Conservation (phyloP, 176 grass and related monocot genomes). For the Bolboschoenus planiculmis region DNA sequence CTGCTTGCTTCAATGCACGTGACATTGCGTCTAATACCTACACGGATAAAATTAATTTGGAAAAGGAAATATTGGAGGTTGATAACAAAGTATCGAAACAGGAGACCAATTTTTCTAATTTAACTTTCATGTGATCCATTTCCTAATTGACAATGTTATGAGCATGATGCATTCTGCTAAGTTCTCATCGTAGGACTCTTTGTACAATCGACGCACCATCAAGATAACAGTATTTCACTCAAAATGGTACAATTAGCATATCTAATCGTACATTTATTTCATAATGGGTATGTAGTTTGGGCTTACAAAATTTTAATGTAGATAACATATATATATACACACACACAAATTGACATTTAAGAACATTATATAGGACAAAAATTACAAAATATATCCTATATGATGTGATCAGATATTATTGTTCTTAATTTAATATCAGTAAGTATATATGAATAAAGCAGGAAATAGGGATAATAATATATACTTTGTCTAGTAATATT, state of each 20-base stretch:
- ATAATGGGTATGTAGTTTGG: too few relatives aligned
- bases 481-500: neutral
- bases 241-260: neutral
- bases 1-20: slow-evolving; percentile 47
- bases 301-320: too few relatives aligned
- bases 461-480: neutral
- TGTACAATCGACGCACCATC: neutral
- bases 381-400: neutral
- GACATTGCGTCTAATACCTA: slow-evolving; percentile 52
- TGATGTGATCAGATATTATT: neutral
- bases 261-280: too few relatives aligned
- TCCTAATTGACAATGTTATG: neutral
- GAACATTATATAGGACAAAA: neutral
- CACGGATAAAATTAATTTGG: neutral
- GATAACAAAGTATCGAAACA: neutral
- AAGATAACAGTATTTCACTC: neutral
- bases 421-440: neutral
- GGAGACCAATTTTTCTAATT: neutral
- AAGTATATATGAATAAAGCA: neutral
- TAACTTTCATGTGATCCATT: neutral
- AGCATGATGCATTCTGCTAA: neutral
- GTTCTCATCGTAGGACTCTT: neutral
- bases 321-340: too few relatives aligned
- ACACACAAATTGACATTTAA: neutral
- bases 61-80: neutral